Conservation (phyloP, 306 rosid species). For the Cicer cuneatum region DNA sequence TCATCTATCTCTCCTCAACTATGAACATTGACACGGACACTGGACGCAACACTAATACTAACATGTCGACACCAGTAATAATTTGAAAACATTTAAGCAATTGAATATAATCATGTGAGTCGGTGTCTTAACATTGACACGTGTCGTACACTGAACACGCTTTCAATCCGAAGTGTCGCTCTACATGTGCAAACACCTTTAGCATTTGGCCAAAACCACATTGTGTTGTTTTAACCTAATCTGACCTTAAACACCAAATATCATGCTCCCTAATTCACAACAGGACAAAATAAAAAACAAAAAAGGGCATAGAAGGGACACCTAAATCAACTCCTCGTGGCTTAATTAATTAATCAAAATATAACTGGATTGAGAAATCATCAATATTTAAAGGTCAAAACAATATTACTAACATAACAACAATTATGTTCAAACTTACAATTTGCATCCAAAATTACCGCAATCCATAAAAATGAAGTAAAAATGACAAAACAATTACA, state of each 20-base stretch:
- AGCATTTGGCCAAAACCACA: slow-evolving; percentile 32
- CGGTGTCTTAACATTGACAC: no score
- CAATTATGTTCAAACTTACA: slow-evolving; percentile 7
- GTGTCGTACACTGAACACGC: no score
- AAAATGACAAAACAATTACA: neutral
- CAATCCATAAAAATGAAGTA: neutral
- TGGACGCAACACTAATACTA: no score
- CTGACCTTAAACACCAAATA: slow-evolving; percentile 27
- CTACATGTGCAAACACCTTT: slow-evolving; percentile 7
- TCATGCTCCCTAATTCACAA: slow-evolving; percentile 23
- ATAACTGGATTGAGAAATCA: neutral
- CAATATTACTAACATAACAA: neutral
- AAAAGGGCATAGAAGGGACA: neutral
- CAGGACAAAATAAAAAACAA: neutral
- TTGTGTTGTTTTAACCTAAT: slow-evolving; percentile 9
- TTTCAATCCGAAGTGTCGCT: no score
- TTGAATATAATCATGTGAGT: no score
- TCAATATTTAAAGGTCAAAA: slow-evolving; percentile 1
- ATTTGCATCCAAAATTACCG: neutral
- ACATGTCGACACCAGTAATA: no score
- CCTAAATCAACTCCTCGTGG: slow-evolving; percentile 12
- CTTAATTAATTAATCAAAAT: neutral
- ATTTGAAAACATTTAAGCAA: no score
- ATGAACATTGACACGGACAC: no score
- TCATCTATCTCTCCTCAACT: neutral